Conservation (phyloP, 352 stramenopile species). For the Phytophthora brassicae region DNA sequence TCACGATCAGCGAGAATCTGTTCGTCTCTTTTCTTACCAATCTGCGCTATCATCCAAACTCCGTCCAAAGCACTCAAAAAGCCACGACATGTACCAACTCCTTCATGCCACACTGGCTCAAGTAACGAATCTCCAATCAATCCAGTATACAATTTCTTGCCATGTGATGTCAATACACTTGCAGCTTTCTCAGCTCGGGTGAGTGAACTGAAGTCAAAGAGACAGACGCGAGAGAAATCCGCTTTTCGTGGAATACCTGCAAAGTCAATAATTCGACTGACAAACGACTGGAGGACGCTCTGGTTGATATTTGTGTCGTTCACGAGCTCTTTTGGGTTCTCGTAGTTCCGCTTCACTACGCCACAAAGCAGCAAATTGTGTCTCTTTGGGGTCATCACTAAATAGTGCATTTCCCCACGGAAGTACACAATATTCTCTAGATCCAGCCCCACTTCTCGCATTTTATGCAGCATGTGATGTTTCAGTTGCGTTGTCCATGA, state of each 20-base stretch:
- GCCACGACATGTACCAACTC: slow-evolving; percentile 70
- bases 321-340: slow-evolving; percentile 52
- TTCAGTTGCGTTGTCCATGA: slow-evolving; percentile 81
- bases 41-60: slow-evolving; percentile 69
- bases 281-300: slow-evolving; percentile 48
- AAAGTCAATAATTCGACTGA: slow-evolving; percentile 61
- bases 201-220: slow-evolving; percentile 79
- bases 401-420: slow-evolving; percentile 79
- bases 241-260: slow-evolving; percentile 55
- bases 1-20: slow-evolving; percentile 65
- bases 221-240: slow-evolving; percentile 52
- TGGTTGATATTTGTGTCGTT: slow-evolving; percentile 58
- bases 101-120: slow-evolving; percentile 82
- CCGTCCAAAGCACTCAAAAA: slow-evolving; percentile 74
- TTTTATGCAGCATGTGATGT: slow-evolving; percentile 66
- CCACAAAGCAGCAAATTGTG: slow-evolving; percentile 54
- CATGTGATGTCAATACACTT: slow-evolving; percentile 49
- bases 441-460: slow-evolving; percentile 58
- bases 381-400: slow-evolving; percentile 77
- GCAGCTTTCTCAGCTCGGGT: slow-evolving; percentile 64
- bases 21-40: slow-evolving; percentile 59
- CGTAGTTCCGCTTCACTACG: slow-evolving; percentile 64
- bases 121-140: slow-evolving; percentile 74
- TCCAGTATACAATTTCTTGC: slow-evolving; percentile 74
- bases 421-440: slow-evolving; percentile 86